Percentiles rank a stretch among this genome's conserved stretches.
Conservation (phyloP, 2,329 filamentous ascomycete species). For the Trematosphaeria pertusa region DNA sequence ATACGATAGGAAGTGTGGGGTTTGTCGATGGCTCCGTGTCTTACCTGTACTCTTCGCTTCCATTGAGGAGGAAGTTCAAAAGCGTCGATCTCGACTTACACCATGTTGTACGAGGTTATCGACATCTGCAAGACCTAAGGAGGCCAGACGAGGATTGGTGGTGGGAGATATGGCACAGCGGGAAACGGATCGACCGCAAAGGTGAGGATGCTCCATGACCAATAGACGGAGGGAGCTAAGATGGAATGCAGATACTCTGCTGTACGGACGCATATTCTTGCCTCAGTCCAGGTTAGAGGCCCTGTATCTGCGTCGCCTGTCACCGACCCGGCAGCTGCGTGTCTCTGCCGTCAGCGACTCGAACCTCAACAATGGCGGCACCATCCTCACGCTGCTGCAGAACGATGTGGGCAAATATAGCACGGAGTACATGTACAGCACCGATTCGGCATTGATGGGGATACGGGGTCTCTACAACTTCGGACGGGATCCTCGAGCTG, state of each 20-base stretch:
- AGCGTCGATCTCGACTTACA: slow-evolving; percentile 79
- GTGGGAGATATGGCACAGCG: slow-evolving; percentile 63
- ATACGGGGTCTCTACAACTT: slow-evolving; percentile 94
- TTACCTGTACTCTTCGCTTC: slow-evolving; percentile 91
- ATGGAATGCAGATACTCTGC: slow-evolving; percentile 59
- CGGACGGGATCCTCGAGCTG: slow-evolving; percentile 69
- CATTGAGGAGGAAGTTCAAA: slow-evolving; percentile 70
- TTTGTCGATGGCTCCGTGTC: slow-evolving; percentile 96
- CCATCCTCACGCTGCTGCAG: slow-evolving; percentile 74
- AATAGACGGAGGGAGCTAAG: slow-evolving; percentile 25
- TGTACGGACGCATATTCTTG: slow-evolving; percentile 82
- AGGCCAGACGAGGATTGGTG: slow-evolving; percentile 58
- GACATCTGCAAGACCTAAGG: slow-evolving; percentile 73
- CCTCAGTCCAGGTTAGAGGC: slow-evolving; percentile 87
- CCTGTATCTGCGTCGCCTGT: slow-evolving; percentile 79
- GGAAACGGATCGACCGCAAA: slow-evolving; percentile 58
- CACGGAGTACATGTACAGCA: slow-evolving; percentile 88
- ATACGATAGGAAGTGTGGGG: slow-evolving; percentile 86
- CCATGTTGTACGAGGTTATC: slow-evolving; percentile 81
- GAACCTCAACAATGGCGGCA: slow-evolving; percentile 76
- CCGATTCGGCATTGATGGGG: slow-evolving; percentile 88
- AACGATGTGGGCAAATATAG: slow-evolving; percentile 89
- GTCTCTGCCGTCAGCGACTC: slow-evolving; percentile 79
- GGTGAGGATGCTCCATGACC: slow-evolving; percentile 39
- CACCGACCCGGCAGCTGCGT: slow-evolving; percentile 78